Evolutionary conservation across 257 asterid species (phyloP).

Genomic region (Solanum rostratum): DNA sequence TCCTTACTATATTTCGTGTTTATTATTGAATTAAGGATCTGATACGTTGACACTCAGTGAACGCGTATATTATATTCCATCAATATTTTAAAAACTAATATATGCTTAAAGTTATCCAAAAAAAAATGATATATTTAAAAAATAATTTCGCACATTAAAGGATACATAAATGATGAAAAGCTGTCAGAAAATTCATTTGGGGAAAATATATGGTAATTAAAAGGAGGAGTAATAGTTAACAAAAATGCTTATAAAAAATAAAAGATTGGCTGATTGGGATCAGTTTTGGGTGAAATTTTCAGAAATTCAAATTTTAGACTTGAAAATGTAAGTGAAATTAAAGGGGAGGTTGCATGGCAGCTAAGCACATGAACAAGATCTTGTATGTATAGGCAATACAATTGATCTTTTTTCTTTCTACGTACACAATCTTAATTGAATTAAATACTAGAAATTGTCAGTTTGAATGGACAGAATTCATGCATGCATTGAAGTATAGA

Average conservation of each 20-base stretch:
- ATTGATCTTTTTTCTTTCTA: not conserved
- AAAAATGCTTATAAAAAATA: not conserved
- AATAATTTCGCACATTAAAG: not conserved
- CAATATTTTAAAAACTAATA: not conserved
- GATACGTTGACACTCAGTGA: too few species aligned
- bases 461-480: not conserved
- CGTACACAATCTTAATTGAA: not conserved
- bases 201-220: too few species aligned
- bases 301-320: too few species aligned
- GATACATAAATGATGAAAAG: not conserved
- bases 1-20: too few species aligned
- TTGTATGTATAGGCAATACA: not conserved
- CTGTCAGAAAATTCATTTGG: not conserved
- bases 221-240: too few species aligned
- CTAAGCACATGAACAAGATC: not conserved
- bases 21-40: too few species aligned
- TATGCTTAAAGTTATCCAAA: not conserved
- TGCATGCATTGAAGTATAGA: not conserved
- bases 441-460: not conserved
- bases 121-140: not conserved
- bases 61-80: too few species aligned
- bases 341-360: not conserved
- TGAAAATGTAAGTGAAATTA: too few species aligned
- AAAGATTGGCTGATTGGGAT: not conserved
- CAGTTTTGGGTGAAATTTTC: too few species aligned